A percentile compares a stretch with the other conserved stretches of the same genome.
Conservation (phyloP, 1,284 basidiomycete species). For the Moniliella sp. region DNA sequence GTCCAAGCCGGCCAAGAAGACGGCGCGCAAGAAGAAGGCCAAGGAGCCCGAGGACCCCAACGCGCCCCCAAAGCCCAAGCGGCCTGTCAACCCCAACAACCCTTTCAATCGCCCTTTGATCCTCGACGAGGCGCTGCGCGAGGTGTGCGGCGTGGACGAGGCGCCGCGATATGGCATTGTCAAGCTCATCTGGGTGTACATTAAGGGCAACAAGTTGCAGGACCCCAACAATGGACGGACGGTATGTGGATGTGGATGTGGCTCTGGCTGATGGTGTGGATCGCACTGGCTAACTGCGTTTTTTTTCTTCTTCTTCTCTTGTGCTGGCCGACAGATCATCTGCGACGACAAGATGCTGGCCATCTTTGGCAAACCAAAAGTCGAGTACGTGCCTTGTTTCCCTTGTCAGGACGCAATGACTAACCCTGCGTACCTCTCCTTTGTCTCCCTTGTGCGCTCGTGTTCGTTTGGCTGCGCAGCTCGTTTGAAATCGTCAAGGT, state of each 20-base stretch:
- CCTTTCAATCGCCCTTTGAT: constrained; percentile 27
- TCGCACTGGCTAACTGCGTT: not conserved
- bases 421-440: not conserved
- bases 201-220: constrained; percentile 54
- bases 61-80: constrained; percentile 11
- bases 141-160: constrained; percentile 25
- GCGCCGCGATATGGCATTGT: constrained; percentile 59
- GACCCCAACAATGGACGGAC: constrained; percentile 51
- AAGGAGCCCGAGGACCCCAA: constrained; percentile 7
- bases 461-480: constrained; percentile 4
- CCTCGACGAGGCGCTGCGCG: constrained; percentile 18
- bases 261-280: not conserved
- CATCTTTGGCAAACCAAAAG: constrained; percentile 53
- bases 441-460: not conserved
- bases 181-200: constrained; percentile 64
- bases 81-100: constrained; percentile 27
- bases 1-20: constrained; percentile 6
- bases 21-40: constrained; percentile 21
- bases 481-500: constrained; percentile 33
- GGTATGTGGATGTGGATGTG: constrained; percentile 3
- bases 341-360: constrained; percentile 50
- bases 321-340: constrained; percentile 47
- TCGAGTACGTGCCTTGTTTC: constrained; percentile 37
- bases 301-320: not conserved
- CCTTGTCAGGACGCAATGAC: not conserved